These are phyloP conservation scores for Fusarium virguliforme DNA, from an alignment of 2,329 filamentous ascomycete genomes.

Conservation along the genomic window DNA sequence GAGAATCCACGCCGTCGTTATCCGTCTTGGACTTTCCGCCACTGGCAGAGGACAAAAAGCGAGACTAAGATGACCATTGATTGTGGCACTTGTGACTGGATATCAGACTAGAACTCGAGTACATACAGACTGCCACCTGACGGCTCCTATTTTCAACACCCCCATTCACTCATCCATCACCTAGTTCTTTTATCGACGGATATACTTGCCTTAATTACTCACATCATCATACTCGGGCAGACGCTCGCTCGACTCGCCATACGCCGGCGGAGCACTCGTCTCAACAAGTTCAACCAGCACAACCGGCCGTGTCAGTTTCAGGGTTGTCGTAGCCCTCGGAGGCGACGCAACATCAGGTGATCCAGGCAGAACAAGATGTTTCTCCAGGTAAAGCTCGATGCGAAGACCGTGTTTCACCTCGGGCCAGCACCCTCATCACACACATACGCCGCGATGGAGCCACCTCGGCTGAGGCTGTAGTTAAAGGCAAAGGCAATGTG, in stretches of 20 bases:
- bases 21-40: not conserved
- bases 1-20: not conserved
- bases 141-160: too few species aligned
- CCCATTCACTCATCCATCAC: too few species aligned
- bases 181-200: too few species aligned
- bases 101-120: too few species aligned
- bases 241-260: not conserved
- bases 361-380: not conserved
- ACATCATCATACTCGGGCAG: not conserved
- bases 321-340: not conserved
- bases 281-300: constrained; percentile 1
- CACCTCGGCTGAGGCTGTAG: not conserved
- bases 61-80: not conserved
- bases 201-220: not conserved
- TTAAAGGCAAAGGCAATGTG: not conserved
- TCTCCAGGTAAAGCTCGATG: not conserved
- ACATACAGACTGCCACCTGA: too few species aligned
- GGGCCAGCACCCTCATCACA: not conserved
- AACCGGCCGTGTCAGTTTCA: constrained; percentile 1
- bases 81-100: too few species aligned
- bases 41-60: too few species aligned
- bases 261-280: not conserved
- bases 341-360: not conserved
- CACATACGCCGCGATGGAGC: not conserved
- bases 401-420: not conserved